Conservation (phyloP, 768 basidiomycete species). For the Cystofilobasidium bisporidii region DNA sequence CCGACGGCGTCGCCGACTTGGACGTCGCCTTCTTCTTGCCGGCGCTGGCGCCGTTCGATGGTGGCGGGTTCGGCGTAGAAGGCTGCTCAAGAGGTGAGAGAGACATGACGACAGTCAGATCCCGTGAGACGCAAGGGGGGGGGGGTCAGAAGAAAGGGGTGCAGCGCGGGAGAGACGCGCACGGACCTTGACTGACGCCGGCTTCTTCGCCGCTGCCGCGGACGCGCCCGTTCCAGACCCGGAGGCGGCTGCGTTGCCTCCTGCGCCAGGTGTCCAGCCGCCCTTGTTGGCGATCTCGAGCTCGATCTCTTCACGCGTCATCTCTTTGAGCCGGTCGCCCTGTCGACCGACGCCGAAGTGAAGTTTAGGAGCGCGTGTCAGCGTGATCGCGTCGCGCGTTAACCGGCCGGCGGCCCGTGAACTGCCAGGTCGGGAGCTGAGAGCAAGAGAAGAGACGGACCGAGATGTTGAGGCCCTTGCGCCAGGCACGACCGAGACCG, state of each 20-base stretch:
- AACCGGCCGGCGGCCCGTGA: too few relatives aligned
- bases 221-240: neutral
- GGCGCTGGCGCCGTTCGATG: too few relatives aligned
- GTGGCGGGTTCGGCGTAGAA: neutral
- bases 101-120: neutral
- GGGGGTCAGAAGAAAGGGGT: too few relatives aligned
- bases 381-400: neutral
- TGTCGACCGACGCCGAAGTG: neutral
- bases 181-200: neutral
- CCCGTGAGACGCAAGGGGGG: neutral
- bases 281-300: neutral
- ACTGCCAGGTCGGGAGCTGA: neutral
- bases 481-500: conserved; percentile 12
- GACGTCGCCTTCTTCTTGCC: neutral
- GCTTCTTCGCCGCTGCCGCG: neutral
- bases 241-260: neutral
- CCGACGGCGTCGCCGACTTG: neutral
- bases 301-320: conserved; percentile 2
- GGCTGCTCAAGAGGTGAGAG: neutral
- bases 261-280: neutral
- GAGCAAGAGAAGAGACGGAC: neutral
- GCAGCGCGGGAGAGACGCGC: neutral
- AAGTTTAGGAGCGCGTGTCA: neutral
- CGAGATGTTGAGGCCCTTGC: conserved; percentile 14
- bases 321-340: neutral